A percentile compares a stretch with the other conserved stretches of the same genome.
Evolutionary conservation across 2,329 filamentous ascomycete species (phyloP).

Genomic region (Colletotrichum tofieldiae): DNA sequence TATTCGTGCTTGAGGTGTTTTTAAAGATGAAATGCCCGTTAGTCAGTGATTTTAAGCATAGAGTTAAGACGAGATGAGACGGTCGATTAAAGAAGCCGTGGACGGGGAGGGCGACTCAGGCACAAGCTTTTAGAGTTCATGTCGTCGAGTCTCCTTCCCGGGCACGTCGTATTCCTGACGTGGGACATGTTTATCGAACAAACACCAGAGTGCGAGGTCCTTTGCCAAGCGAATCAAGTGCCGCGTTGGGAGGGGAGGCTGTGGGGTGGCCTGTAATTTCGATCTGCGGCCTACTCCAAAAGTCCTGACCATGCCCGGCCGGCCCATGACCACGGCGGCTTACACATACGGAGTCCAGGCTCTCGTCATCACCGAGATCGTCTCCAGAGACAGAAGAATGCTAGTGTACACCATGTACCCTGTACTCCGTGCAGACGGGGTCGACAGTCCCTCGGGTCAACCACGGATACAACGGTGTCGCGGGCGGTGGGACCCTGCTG

Average conservation of each 20-base stretch:
- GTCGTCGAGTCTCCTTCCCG: background rate
- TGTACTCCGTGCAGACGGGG: background rate
- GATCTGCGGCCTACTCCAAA: conserved; percentile 27
- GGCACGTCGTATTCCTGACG: conserved; percentile 20
- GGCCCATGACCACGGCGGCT: background rate
- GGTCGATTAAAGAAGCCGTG: background rate
- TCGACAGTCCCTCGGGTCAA: background rate
- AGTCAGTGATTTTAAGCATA: conserved; percentile 6
- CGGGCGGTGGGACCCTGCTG: conserved; percentile 1
- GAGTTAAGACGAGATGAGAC: background rate
- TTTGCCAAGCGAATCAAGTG: conserved; percentile 26
- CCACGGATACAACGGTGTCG: conserved; percentile 26
- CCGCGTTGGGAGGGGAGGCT: conserved; percentile 23
- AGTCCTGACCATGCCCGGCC: conserved; percentile 2
- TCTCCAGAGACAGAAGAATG: background rate
- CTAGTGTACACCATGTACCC: too few relatives aligned
- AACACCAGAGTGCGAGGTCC: background rate
- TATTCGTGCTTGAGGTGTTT: background rate
- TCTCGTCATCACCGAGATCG: background rate
- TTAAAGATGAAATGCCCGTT: background rate
- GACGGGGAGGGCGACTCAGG: conserved; percentile 9
- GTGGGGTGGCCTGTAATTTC: conserved; percentile 16
- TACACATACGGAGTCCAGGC: background rate
- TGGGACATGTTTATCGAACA: background rate
- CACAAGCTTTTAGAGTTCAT: conserved; percentile 13